Conservation (phyloP, 768 basidiomycete species). For the Lactifluus piperatus region DNA sequence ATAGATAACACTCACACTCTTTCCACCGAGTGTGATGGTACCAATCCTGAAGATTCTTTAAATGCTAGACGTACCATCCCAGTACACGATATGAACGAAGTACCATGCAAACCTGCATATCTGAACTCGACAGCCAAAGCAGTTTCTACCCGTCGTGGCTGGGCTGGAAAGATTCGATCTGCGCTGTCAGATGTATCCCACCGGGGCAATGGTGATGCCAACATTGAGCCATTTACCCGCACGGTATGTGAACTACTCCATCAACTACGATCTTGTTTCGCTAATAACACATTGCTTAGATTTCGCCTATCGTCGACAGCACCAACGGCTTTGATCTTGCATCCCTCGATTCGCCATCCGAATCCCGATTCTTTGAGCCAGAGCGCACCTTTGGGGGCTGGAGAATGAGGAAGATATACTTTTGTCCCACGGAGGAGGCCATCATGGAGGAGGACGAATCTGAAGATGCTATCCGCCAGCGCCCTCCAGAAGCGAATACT, state of each 20-base stretch:
- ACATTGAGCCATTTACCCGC: neutral
- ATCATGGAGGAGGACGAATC: conserved; percentile 30
- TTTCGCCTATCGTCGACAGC: conserved; percentile 58
- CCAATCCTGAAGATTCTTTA: conserved; percentile 47
- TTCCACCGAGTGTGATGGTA: conserved; percentile 22
- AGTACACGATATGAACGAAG: conserved; percentile 30
- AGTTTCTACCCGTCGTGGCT: conserved; percentile 62
- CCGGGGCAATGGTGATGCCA: neutral
- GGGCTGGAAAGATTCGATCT: conserved; percentile 80
- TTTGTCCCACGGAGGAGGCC: conserved; percentile 24
- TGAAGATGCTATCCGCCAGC: conserved; percentile 26
- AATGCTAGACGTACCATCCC: conserved; percentile 42
- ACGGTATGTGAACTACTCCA: neutral
- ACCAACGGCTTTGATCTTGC: conserved; percentile 42
- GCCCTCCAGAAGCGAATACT: conserved; percentile 33
- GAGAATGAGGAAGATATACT: conserved; percentile 49
- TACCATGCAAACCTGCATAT: conserved; percentile 10
- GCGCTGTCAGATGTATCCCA: conserved; percentile 46
- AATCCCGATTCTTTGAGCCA: conserved; percentile 41
- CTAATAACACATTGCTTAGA: neutral
- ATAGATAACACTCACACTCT: conserved; percentile 55
- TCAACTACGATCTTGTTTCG: neutral
- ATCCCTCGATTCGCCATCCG: conserved; percentile 23
- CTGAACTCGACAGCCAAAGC: conserved; percentile 26
- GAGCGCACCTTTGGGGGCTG: conserved; percentile 51